Evolutionary conservation across 1,284 basidiomycete species (phyloP), one percentile per base, ranked within the genome.

Genomic region (Entoloma clypeatum): DNA sequence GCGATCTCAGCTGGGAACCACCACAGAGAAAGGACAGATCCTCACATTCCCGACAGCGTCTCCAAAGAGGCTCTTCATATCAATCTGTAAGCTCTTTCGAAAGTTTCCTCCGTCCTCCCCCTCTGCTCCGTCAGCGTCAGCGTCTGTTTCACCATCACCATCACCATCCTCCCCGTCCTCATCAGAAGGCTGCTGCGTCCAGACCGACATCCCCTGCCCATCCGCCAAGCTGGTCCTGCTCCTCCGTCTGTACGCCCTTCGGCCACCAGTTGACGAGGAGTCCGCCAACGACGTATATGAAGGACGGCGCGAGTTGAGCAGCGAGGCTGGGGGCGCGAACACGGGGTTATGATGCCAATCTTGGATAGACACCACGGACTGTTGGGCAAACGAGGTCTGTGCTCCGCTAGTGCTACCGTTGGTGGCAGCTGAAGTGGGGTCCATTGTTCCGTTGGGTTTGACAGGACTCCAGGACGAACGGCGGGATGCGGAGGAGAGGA

Each of bases 41-140:
- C 82, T 61, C 47, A 88, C 86, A 59, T 89, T 90, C 7, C 86
- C 85, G 2, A 89, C 82, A 23, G 86, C 86, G 60, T 87, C 86
- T 3, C 86, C 86, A 10, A 90, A 79, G 22, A 86, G 67, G 17
- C 69, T 71, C 55, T 83, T 83, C 78, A 90, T 86, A 51, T 86
- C 80, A 48, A 89, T 87, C 56, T 82, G 72, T 39, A 85, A 55
- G 45, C 69, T 77, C 33, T 69, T 62, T 41, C 65, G 65, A 51
- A 85, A 72, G 51, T 77, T 78, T 7, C 73, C 69, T 3, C 71
- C 73, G 47, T 72, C 73, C 39, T 76, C 77, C 1, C 73, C 9
- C 55, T 47, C 2, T 66, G 56, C 27, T 55, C 50, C 6, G 43
- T 41, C 13, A 33, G 24, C 9, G 22, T 31, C 46, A 22, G 10